phyloP scores from a whole-genome alignment of 2,329 filamentous ascomycete genomes.

The Botrytis medusae region DNA sequence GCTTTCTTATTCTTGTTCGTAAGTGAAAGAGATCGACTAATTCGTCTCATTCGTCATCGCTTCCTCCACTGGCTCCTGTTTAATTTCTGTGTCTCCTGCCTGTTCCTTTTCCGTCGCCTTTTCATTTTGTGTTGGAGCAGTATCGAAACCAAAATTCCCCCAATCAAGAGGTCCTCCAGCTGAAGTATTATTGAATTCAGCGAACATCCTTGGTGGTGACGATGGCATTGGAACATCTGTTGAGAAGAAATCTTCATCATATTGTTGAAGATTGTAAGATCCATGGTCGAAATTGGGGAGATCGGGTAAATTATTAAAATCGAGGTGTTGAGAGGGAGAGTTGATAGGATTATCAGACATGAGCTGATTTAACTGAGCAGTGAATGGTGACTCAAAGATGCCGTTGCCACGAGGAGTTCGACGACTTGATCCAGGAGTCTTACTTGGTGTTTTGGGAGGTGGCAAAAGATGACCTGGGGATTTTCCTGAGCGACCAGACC shows the following conservation, averaged over 20 bases:
- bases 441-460: conserved; percentile 33
- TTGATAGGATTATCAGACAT: conserved; percentile 36
- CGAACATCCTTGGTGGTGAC: conserved; percentile 45
- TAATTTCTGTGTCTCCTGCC: conserved; percentile 24
- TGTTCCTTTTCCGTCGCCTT: not conserved
- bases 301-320: conserved; percentile 41
- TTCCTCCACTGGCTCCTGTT: conserved; percentile 29
- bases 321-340: conserved; percentile 36
- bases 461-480: conserved; percentile 34
- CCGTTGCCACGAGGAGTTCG: conserved; percentile 34
- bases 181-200: conserved; percentile 26
- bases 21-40: not conserved
- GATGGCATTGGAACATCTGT: conserved; percentile 48
- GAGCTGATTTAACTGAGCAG: conserved; percentile 38
- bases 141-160: conserved; percentile 13
- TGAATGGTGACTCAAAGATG: conserved; percentile 41
- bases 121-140: conserved; percentile 1
- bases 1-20: not conserved
- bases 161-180: conserved; percentile 10
- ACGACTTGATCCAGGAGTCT: conserved; percentile 34
- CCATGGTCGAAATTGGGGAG: conserved; percentile 29
- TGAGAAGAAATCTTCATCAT: conserved; percentile 45
- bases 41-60: not conserved
- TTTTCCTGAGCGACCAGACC: conserved; percentile 35
- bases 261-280: conserved; percentile 27